A percentile compares a stretch with the other conserved stretches of the same genome.
phyloP scores from a whole-genome alignment of 164 flowering plant genomes.

The Annona squamosa region DNA sequence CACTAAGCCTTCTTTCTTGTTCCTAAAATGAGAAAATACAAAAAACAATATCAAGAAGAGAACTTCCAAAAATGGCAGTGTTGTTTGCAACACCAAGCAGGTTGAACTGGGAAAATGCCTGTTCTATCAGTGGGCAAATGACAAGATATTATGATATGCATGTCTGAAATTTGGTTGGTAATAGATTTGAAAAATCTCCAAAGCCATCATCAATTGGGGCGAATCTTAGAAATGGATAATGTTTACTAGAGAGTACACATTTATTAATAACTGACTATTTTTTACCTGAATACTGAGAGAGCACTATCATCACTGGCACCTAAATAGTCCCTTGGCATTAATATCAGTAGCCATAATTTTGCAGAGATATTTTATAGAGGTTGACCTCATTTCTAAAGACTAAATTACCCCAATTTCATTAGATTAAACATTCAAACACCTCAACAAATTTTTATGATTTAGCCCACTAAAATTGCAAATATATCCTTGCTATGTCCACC shows the following conservation, averaged over 20 bases:
- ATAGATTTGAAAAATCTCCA: neutral
- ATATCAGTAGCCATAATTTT: neutral
- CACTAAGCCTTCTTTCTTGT: conserved; percentile 5
- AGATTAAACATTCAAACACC: neutral
- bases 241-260: neutral
- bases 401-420: too few species aligned
- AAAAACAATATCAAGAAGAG: neutral
- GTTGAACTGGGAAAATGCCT: neutral
- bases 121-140: neutral
- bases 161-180: neutral
- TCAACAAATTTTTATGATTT: neutral
- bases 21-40: neutral
- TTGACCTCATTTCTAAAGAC: neutral
- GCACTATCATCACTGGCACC: neutral
- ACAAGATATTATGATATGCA: neutral
- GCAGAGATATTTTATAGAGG: neutral
- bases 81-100: neutral
- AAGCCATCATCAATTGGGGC: neutral
- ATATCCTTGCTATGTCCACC: neutral
- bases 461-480: neutral
- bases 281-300: too few species aligned
- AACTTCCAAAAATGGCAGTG: neutral
- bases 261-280: too few species aligned
- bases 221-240: too few species aligned
- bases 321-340: neutral